Percentiles rank a stretch among this genome's conserved stretches.
Conservation (phyloP, 306 rosid genomes). For the Begonia loranthoides region DNA sequence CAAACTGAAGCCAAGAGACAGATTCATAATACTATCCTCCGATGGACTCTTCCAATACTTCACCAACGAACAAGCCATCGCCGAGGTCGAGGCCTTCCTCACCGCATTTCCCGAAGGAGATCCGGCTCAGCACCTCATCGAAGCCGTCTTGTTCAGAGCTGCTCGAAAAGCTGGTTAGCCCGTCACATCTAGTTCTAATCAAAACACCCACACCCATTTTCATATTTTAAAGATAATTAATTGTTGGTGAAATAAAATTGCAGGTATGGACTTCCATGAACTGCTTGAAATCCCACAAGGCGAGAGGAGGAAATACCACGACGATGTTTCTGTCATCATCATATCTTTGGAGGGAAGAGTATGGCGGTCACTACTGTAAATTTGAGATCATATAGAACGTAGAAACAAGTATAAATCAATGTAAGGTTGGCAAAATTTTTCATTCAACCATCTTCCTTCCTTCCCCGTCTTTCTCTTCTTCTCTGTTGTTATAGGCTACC, state of each 20-base stretch:
- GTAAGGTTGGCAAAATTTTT: conserved; percentile 5
- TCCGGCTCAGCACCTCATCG: conserved; percentile 75
- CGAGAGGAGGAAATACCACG: conserved; percentile 69
- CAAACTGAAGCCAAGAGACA: conserved; percentile 42
- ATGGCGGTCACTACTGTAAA: conserved; percentile 59
- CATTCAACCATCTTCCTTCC: too few relatives aligned
- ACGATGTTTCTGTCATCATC: conserved; percentile 57
- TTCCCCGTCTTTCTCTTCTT: too few relatives aligned
- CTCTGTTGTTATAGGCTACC: too few relatives aligned
- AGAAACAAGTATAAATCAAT: conserved; percentile 5
- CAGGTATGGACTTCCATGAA: conserved; percentile 64
- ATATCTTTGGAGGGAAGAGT: conserved; percentile 62
- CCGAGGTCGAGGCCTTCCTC: conserved; percentile 54
- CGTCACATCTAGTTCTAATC: background rate
- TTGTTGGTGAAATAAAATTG: conserved; percentile 4
- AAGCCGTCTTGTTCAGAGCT: conserved; percentile 50
- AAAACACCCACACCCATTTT: conserved; percentile 2
- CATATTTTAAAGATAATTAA: background rate
- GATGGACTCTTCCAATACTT: conserved; percentile 84
- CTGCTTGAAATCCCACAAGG: conserved; percentile 79
- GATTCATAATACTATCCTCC: conserved; percentile 63
- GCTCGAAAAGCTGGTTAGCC: conserved; percentile 60
- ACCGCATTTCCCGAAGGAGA: conserved; percentile 62
- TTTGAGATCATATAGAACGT: conserved; percentile 1
- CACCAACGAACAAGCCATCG: conserved; percentile 64